These are phyloP conservation scores for Lolium perenne DNA, from an alignment of 176 grass and related monocot species.

Conservation along the genomic window DNA sequence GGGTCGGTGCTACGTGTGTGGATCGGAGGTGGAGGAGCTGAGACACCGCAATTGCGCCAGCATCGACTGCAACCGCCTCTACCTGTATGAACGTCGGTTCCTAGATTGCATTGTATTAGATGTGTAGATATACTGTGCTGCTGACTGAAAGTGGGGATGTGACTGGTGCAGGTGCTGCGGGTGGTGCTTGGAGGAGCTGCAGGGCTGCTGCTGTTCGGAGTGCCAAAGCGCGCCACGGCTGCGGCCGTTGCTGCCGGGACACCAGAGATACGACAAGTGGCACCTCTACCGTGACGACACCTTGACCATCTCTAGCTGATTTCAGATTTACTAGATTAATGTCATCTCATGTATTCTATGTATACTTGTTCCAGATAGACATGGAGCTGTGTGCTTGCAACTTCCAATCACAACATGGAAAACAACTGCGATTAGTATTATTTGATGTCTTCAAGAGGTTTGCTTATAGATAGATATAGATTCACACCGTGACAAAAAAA, in stretches of 20 bases:
- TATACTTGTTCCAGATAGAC: not conserved
- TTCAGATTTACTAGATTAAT: not conserved
- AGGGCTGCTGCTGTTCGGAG: constrained; percentile 74
- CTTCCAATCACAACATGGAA: constrained; percentile 1
- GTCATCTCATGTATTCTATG: not conserved
- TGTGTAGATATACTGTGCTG: not conserved
- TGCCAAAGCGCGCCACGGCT: constrained; percentile 71
- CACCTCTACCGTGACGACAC: constrained; percentile 67
- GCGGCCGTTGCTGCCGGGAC: constrained; percentile 66
- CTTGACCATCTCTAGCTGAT: constrained; percentile 1
- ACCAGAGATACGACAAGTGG: constrained; percentile 87
- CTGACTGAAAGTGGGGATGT: not conserved
- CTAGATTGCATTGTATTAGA: not conserved
- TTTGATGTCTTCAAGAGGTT: not conserved
- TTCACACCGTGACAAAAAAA: no score
- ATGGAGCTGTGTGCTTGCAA: not conserved
- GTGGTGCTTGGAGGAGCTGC: constrained; percentile 65
- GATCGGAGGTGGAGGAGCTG: constrained; percentile 68
- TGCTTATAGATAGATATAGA: not conserved
- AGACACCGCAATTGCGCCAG: constrained; percentile 90
- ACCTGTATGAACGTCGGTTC: constrained; percentile 50
- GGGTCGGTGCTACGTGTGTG: constrained; percentile 74
- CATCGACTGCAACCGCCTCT: constrained; percentile 92
- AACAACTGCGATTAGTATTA: not conserved
- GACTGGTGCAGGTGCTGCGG: constrained; percentile 62